Conservation (phyloP, 805 yeast species). For the Ogataea allantospora region DNA sequence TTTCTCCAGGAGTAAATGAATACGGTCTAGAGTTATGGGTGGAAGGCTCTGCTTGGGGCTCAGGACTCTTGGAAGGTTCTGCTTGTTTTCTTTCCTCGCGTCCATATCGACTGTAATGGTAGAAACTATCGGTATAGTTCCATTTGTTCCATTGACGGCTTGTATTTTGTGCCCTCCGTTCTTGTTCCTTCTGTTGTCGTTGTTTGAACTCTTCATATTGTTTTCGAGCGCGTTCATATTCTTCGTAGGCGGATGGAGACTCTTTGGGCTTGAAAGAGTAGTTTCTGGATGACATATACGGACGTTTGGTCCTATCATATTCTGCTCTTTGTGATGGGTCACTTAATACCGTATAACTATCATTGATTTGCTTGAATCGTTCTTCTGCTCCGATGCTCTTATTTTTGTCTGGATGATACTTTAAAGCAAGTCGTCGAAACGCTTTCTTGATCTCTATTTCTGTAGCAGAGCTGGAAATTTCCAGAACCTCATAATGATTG, state of each 20-base stretch:
- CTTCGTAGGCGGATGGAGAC: slow-evolving; percentile 16
- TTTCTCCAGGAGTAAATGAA: slow-evolving; percentile 27
- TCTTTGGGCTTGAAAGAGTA: slow-evolving; percentile 4
- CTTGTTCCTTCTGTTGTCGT: slow-evolving; percentile 17
- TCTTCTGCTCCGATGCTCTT: slow-evolving; percentile 59
- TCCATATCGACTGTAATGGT: slow-evolving; percentile 12
- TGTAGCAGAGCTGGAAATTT: slow-evolving; percentile 51
- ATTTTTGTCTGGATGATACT: slow-evolving; percentile 81
- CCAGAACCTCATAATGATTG: slow-evolving; percentile 62
- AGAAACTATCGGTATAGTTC: slow-evolving; percentile 9
- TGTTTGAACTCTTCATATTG: slow-evolving; percentile 23
- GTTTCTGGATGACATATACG: slow-evolving; percentile 3
- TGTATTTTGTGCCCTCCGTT: slow-evolving; percentile 10
- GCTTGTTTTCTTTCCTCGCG: not conserved
- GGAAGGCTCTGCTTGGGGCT: not conserved
- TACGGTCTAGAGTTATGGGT: slow-evolving; percentile 16
- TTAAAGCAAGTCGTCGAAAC: slow-evolving; percentile 69
- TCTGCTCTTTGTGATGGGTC: slow-evolving; percentile 56
- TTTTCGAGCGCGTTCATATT: slow-evolving; percentile 24
- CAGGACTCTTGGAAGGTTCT: not conserved
- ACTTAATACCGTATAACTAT: slow-evolving; percentile 80
- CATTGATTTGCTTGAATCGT: slow-evolving; percentile 85
- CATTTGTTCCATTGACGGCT: slow-evolving; percentile 13
- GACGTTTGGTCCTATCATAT: slow-evolving; percentile 46
- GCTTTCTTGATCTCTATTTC: slow-evolving; percentile 71